Percentiles rank a stretch among this genome's conserved stretches.
Conservation (phyloP, 2,329 filamentous ascomycete species). For the Cladophialophora psammophila region DNA sequence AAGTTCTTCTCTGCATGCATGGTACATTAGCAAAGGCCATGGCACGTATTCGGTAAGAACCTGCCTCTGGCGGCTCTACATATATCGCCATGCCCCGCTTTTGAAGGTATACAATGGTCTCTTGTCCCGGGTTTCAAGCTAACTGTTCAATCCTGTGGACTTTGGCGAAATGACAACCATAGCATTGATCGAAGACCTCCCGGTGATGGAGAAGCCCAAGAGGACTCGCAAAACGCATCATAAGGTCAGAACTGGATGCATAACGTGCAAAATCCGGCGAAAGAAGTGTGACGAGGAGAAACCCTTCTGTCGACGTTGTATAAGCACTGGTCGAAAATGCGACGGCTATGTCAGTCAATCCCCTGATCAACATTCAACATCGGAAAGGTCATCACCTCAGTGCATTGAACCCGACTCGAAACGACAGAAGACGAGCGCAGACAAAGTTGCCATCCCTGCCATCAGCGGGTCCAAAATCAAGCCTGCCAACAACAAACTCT, state of each 20-base stretch:
- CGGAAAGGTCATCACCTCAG: conserved; percentile 35
- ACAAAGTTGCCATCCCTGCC: conserved; percentile 23
- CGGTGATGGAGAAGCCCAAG: conserved; percentile 27
- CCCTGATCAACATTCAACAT: conserved; percentile 26
- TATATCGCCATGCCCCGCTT: conserved; percentile 14
- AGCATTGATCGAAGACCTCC: conserved; percentile 17
- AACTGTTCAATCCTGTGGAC: not conserved
- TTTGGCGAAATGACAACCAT: conserved; percentile 17
- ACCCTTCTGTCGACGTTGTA: conserved; percentile 43
- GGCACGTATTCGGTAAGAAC: conserved; percentile 20
- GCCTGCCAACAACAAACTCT: conserved; percentile 33
- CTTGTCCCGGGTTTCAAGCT: not conserved
- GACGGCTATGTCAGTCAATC: conserved; percentile 42
- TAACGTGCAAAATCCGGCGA: conserved; percentile 42
- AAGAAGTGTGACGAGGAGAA: conserved; percentile 47
- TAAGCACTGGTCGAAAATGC: conserved; percentile 45
- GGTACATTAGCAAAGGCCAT: conserved; percentile 12
- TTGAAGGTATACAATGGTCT: not conserved
- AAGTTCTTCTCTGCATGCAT: not conserved
- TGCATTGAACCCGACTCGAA: conserved; percentile 35
- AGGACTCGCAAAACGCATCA: conserved; percentile 38
- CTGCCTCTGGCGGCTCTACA: conserved; percentile 1
- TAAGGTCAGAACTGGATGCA: conserved; percentile 40
- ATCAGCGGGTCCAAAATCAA: conserved; percentile 31
- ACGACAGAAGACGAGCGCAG: conserved; percentile 38